Percentiles rank a stretch among this genome's conserved stretches.
phyloP scores from a whole-genome alignment of 495 filamentous ascomycete species.

The Penicillium steckii region DNA sequence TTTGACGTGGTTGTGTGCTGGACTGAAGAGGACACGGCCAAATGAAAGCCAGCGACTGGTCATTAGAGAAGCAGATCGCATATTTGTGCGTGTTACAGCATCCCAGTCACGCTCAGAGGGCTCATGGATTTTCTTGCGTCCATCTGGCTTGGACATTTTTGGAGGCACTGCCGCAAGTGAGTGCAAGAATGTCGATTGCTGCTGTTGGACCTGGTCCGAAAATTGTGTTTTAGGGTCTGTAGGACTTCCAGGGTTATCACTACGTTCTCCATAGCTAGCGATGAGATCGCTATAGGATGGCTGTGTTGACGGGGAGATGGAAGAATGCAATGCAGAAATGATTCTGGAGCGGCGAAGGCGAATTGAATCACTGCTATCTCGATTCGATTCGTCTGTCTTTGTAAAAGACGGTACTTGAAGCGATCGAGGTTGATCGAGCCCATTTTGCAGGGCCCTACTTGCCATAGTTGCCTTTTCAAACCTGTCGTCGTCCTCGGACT shows the following conservation, averaged over 20 bases:
- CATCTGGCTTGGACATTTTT: slow-evolving; percentile 32
- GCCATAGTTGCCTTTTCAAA: slow-evolving; percentile 43
- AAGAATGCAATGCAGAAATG: slow-evolving; percentile 40
- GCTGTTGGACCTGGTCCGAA: slow-evolving; percentile 15
- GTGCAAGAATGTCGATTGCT: slow-evolving; percentile 29
- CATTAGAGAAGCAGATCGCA: slow-evolving; percentile 77
- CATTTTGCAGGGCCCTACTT: slow-evolving; percentile 42
- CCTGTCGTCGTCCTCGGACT: slow-evolving; percentile 20
- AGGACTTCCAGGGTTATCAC: neutral
- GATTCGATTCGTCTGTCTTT: slow-evolving; percentile 22
- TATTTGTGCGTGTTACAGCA: slow-evolving; percentile 72
- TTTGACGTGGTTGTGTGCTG: slow-evolving; percentile 77
- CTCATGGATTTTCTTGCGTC: slow-evolving; percentile 42
- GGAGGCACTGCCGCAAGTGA: slow-evolving; percentile 29
- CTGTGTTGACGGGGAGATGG: slow-evolving; percentile 39
- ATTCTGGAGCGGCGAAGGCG: slow-evolving; percentile 43
- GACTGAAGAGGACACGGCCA: slow-evolving; percentile 91
- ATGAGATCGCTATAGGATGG: slow-evolving; percentile 41
- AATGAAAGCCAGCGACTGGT: slow-evolving; percentile 89
- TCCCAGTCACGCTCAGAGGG: slow-evolving; percentile 57
- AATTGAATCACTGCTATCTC: slow-evolving; percentile 34
- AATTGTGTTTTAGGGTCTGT: slow-evolving; percentile 4
- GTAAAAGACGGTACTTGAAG: slow-evolving; percentile 11
- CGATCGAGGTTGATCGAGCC: slow-evolving; percentile 23
- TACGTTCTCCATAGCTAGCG: slow-evolving; percentile 28